Percentiles rank a stretch among this genome's conserved stretches.
Conservation (phyloP, 177 flowering plant genomes). For the Vitis hybrid region DNA sequence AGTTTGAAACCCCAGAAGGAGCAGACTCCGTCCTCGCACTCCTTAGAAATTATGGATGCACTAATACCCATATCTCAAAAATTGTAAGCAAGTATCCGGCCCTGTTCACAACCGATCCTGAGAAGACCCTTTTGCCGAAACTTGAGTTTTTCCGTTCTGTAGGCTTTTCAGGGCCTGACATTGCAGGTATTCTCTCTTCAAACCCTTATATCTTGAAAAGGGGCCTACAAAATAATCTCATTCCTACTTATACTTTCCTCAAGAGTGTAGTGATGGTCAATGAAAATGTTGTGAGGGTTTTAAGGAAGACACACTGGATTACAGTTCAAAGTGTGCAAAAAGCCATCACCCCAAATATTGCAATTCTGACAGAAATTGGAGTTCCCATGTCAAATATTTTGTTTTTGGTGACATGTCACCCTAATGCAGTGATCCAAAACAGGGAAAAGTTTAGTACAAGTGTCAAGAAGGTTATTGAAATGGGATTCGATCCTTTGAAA, state of each 20-base stretch:
- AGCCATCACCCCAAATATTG: background rate
- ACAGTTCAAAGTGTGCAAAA: background rate
- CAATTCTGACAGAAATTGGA: background rate
- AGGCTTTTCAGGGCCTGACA: too few species aligned
- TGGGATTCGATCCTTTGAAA: background rate
- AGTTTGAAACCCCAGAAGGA: constrained; percentile 5
- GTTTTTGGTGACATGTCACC: background rate
- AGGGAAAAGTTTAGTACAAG: background rate
- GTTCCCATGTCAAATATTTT: background rate
- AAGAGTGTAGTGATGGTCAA: background rate
- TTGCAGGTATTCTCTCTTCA: too few species aligned
- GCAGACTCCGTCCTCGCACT: constrained; percentile 17
- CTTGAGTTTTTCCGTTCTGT: too few species aligned
- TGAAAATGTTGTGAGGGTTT: background rate
- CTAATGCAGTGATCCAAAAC: background rate
- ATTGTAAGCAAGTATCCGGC: constrained; percentile 7
- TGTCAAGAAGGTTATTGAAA: background rate
- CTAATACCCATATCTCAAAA: constrained; percentile 19
- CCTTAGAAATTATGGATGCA: constrained; percentile 17
- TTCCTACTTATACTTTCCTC: background rate
- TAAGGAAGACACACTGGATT: background rate
- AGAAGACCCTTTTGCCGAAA: constrained; percentile 11
- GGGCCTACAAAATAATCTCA: background rate
- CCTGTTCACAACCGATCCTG: constrained; percentile 5
- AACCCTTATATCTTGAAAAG: too few species aligned